Evolutionary conservation across 805 yeast species (phyloP), one percentile per base, ranked within the genome.

Genomic region (Yamadazyma sp.): DNA sequence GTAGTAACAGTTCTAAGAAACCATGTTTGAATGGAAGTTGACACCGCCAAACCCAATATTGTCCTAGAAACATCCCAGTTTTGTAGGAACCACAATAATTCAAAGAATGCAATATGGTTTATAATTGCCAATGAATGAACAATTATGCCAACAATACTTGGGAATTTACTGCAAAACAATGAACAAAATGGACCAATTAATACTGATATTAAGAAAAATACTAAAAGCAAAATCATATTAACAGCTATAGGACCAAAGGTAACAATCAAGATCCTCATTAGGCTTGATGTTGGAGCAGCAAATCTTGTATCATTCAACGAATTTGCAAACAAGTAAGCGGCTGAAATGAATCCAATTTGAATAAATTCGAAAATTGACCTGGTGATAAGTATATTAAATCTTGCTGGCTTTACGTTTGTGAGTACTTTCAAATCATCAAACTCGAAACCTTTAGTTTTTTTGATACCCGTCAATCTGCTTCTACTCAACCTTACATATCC

Each of bases 51-150:
- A 3, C 91, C 85, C 5, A 82, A 58, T 16, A 85, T 48, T 0
- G 88, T 69, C 33, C 74, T 63, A 0, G 81, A 62, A 38, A 82
- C 65, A 49, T 75, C 70, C 78, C 85, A 82, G 14, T 78, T 75
- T 50, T 87, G 91, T 27, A 79, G 59, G 19, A 80, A 60, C 76
- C 86, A 78, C 43, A 86, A 61, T 9, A 81, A 47, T 48, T 80
- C 85, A 60, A 82, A 80, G 38, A 73, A 66, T 1, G 73, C 27
- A 5, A 80, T 38, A 45, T 83, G 78, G 26, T 69, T 62, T 13
- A 81, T 5, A 2, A 82, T 70, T 0, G 82, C 72, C 2, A 70
- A 27, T 1, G 65, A 43, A 50, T 81, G 93, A 2, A 77, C 80
- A 2, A 70, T 24, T 3, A 67, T 65, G 1, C 95, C 84, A 14